Evolutionary conservation across 2,329 filamentous ascomycete species (phyloP).

Genomic region (Cordyceps tenuipes): DNA sequence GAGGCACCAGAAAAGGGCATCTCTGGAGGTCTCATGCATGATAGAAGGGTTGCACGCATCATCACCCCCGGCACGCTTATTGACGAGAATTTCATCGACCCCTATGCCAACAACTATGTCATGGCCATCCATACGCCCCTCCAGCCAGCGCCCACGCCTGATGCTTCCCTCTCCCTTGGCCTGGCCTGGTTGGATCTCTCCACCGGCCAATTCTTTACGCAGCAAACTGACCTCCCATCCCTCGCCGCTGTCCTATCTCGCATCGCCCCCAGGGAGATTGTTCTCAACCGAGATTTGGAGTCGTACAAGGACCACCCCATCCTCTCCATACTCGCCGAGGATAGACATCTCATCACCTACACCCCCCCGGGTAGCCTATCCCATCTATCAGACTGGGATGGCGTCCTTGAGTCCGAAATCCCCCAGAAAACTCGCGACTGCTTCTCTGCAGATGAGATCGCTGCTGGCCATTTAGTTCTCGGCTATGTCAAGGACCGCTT

Average conservation of each 20-base stretch:
- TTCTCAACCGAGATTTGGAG: constrained; percentile 60
- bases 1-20: constrained; percentile 60
- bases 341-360: constrained; percentile 69
- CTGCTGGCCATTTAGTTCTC: constrained; percentile 72
- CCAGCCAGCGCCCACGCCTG: neutral
- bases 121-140: constrained; percentile 62
- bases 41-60: constrained; percentile 75
- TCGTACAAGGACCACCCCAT: constrained; percentile 52
- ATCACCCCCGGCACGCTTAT: constrained; percentile 93
- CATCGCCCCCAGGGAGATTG: constrained; percentile 75
- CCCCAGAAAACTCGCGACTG: constrained; percentile 38
- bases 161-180: constrained; percentile 43
- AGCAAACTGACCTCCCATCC: constrained; percentile 60
- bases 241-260: constrained; percentile 76
- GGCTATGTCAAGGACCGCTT: constrained; percentile 76
- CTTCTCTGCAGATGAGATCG: constrained; percentile 63
- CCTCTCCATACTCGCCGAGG: constrained; percentile 61
- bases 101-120: constrained; percentile 87
- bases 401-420: constrained; percentile 69
- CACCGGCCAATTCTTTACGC: constrained; percentile 88
- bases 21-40: constrained; percentile 71
- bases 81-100: constrained; percentile 95
- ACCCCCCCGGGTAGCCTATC: constrained; percentile 41
- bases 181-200: constrained; percentile 93
- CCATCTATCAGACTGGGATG: constrained; percentile 57